A percentile compares a stretch with the other conserved stretches of the same genome.
Evolutionary conservation across 1,139 yeast species (phyloP).

Genomic region (Kodamaea plutei): DNA sequence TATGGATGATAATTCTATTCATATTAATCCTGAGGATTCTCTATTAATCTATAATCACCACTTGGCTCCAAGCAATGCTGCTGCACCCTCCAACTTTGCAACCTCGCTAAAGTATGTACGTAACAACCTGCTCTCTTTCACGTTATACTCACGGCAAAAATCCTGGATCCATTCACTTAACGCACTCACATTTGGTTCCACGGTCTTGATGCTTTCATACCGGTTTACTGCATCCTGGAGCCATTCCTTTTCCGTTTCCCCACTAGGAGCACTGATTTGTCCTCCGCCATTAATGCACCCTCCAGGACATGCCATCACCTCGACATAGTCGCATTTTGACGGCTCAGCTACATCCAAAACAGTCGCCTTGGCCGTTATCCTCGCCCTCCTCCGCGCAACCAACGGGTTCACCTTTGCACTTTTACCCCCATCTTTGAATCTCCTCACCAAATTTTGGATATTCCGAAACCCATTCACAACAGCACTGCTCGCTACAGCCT

Average conservation of each 20-base stretch:
- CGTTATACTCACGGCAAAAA: conserved; percentile 29
- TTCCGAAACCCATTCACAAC: conserved; percentile 90
- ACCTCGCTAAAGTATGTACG: conserved; percentile 48
- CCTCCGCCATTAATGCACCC: conserved; percentile 99
- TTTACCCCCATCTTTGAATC: conserved; percentile 53
- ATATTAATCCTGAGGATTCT: no score
- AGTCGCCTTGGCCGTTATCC: conserved; percentile 20
- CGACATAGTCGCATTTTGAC: conserved; percentile 73
- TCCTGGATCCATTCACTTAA: conserved; percentile 26
- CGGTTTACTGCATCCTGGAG: conserved; percentile 25
- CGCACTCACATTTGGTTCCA: conserved; percentile 16
- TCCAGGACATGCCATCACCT: conserved; percentile 97
- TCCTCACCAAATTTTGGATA: conserved; percentile 87
- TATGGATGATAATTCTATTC: no score
- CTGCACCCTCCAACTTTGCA: conserved; percentile 48
- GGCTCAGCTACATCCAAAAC: conserved; percentile 55
- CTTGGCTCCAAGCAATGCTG: conserved; percentile 40
- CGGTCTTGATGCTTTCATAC: conserved; percentile 22
- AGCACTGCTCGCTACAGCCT: conserved; percentile 59
- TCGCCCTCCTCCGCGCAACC: conserved; percentile 40
- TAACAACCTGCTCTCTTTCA: conserved; percentile 36
- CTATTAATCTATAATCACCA: no score
- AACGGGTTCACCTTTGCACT: conserved; percentile 31
- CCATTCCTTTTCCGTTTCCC: conserved; percentile 40
- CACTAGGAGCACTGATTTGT: conserved; percentile 55